Evolutionary conservation across 2,329 filamentous ascomycete genomes (phyloP).

Genomic region (Arthrobotrys sinensis): DNA sequence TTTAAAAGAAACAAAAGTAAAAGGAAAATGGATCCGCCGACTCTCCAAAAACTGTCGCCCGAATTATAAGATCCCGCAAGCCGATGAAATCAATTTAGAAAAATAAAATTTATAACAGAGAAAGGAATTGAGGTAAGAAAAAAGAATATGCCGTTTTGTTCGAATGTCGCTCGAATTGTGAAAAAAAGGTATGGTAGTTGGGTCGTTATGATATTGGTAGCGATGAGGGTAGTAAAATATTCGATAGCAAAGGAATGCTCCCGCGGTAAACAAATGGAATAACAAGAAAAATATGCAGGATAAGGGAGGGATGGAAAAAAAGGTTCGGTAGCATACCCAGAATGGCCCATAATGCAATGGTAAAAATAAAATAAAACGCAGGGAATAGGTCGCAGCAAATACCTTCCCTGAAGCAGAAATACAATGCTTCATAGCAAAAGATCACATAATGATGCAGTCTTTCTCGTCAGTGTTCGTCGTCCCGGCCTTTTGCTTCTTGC

Average conservation of each 20-base stretch:
- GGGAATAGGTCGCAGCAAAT: conserved; percentile 16
- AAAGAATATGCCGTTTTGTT: conserved; percentile 12
- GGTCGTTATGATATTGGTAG: conserved; percentile 15
- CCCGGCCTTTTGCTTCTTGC: conserved; percentile 49
- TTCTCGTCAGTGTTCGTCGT: conserved; percentile 41
- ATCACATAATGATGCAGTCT: conserved; percentile 60
- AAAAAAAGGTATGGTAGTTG: conserved; percentile 26
- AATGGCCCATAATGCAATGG: conserved; percentile 11
- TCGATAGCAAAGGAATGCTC: conserved; percentile 22
- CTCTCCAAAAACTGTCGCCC: conserved; percentile 10
- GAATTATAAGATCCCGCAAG: conserved; percentile 25
- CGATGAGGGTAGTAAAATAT: conserved; percentile 10
- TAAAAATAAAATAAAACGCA: conserved; percentile 17
- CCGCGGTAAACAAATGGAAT: conserved; percentile 27
- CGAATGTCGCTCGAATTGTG: conserved; percentile 15
- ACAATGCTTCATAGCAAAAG: conserved; percentile 6
- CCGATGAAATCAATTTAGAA: neutral
- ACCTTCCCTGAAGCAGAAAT: conserved; percentile 19
- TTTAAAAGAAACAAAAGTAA: conserved; percentile 1
- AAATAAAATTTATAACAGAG: conserved; percentile 24
- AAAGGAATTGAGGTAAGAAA: conserved; percentile 8
- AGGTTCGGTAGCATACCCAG: conserved; percentile 6
- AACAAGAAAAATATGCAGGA: conserved; percentile 9
- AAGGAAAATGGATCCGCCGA: neutral
- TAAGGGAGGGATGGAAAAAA: conserved; percentile 22